Conservation (phyloP, 345 rosid species). For the Salix brachista region DNA sequence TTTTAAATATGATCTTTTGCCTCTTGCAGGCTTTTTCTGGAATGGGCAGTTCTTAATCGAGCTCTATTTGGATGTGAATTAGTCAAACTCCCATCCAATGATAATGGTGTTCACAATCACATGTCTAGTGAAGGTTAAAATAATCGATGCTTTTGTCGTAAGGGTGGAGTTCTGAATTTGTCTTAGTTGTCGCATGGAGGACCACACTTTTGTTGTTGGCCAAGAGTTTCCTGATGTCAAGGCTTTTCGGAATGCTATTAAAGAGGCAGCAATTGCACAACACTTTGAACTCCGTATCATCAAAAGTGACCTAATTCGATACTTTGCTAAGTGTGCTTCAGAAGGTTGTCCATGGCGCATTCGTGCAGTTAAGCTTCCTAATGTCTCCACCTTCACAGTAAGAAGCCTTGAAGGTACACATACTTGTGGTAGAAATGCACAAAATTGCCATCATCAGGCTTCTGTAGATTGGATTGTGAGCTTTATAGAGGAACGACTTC, state of each 20-base stretch:
- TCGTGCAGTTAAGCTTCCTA: conserved; percentile 50
- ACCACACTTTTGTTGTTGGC: conserved; percentile 38
- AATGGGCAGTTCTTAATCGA: neutral
- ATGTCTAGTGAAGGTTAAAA: neutral
- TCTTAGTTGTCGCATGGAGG: conserved; percentile 30
- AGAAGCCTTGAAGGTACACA: conserved; percentile 52
- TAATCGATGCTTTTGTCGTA: neutral
- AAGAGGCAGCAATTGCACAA: conserved; percentile 54
- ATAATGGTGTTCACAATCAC: neutral
- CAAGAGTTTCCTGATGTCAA: conserved; percentile 59
- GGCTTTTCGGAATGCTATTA: conserved; percentile 49
- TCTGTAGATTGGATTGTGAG: conserved; percentile 60
- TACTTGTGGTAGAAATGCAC: conserved; percentile 48
- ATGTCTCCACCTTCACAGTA: conserved; percentile 42
- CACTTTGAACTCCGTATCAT: conserved; percentile 54
- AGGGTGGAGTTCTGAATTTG: neutral
- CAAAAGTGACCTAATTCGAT: conserved; percentile 48
- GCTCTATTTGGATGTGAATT: neutral
- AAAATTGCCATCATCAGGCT: conserved; percentile 58
- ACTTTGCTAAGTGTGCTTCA: conserved; percentile 53
- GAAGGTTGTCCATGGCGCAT: conserved; percentile 62
- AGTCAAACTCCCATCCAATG: neutral
- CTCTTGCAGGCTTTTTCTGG: conserved; percentile 8
- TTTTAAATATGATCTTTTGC: neutral
- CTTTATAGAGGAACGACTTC: conserved; percentile 44